Evolutionary conservation across 2,329 filamentous ascomycete species (phyloP), one percentile per base, ranked within the genome.

Genomic region (Exophiala spinifera): DNA sequence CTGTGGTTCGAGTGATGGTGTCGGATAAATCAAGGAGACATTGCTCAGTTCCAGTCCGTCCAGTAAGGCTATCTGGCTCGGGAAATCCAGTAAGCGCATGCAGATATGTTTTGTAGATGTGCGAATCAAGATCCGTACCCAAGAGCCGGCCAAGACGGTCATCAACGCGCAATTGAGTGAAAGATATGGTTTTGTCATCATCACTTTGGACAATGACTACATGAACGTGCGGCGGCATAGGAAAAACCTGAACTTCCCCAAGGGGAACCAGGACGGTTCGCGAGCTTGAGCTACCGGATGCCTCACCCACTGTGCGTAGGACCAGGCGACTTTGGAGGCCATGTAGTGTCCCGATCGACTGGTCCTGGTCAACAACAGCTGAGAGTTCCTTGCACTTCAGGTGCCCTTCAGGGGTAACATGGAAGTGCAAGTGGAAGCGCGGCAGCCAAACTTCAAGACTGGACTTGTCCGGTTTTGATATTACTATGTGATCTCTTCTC

Each of bases 271-370:
- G 51, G 4, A 69, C 57, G 21, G 43, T 58, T 7, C 60, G 53
- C 11, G 47, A 17, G 23, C 36, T 31, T 28, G 53, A 43, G 5
- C 23, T 4, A 25, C 25, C 46, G 1, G 48, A n/a, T 31, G 20
- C 15, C 21, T 55, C 46, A 25, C 31, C 46, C 19, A 20, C 28
- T 46, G 67, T 52, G 56, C 61, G 57, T 4, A 85, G 62, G 0
- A 84, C 67, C 0, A 85, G 68, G 55, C 76, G 79, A 61, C 69
- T 78, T 1, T 61, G 23, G 0, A 84, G 68, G 0, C 82, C 81
- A 28, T 76, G 61, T 3, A 83, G 65, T 0, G 78, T 75, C 0
- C 71, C 76, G 1, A 82, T 62, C 1, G 64, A 62, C 58, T 83
- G 81, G 10, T 71, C 23, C 0, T 55, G 13, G 57, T 82, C 78